A percentile compares a stretch with the other conserved stretches of the same genome.
Conservation (phyloP, 2,329 filamentous ascomycete genomes). For the Curvularia sp. region DNA sequence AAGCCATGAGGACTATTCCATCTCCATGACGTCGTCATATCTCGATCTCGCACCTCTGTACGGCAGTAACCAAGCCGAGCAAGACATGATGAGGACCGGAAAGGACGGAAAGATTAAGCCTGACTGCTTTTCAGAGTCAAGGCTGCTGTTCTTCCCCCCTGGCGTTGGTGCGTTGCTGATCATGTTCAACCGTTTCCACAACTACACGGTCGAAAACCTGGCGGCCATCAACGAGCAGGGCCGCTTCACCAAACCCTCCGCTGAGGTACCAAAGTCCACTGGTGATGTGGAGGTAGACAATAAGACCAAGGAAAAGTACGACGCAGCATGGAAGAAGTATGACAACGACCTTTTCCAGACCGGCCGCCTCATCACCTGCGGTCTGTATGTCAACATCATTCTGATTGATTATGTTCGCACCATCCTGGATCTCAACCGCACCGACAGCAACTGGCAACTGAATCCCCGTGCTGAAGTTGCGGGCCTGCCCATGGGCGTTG, state of each 20-base stretch:
- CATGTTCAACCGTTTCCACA: slow-evolving; percentile 80
- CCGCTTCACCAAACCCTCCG: slow-evolving; percentile 72
- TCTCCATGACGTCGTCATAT: slow-evolving; percentile 75
- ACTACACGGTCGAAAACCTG: slow-evolving; percentile 80
- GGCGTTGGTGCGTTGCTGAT: slow-evolving; percentile 73
- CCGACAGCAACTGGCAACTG: slow-evolving; percentile 80
- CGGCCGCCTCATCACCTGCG: slow-evolving; percentile 60
- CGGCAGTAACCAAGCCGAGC: slow-evolving; percentile 71
- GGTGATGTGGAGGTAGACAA: slow-evolving; percentile 54
- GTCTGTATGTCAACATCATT: slow-evolving; percentile 62
- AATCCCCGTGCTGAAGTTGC: slow-evolving; percentile 76
- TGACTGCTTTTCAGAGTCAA: slow-evolving; percentile 72
- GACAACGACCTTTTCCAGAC: slow-evolving; percentile 61
- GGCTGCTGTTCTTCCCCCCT: slow-evolving; percentile 70
- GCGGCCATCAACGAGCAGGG: slow-evolving; percentile 85
- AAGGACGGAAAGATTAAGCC: slow-evolving; percentile 73
- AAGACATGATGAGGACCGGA: slow-evolving; percentile 69
- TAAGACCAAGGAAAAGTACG: slow-evolving; percentile 34
- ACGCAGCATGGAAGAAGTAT: slow-evolving; percentile 46
- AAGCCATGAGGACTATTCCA: slow-evolving; percentile 67
- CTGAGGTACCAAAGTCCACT: slow-evolving; percentile 30
- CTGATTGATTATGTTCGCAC: slow-evolving; percentile 63
- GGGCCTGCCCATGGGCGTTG: slow-evolving; percentile 72
- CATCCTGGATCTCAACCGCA: slow-evolving; percentile 67
- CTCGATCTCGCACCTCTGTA: slow-evolving; percentile 77